Evolutionary conservation across 202 grass and related monocot genomes (phyloP), one percentile per base, ranked within the genome.

Genomic region (Zoysia matrella): DNA sequence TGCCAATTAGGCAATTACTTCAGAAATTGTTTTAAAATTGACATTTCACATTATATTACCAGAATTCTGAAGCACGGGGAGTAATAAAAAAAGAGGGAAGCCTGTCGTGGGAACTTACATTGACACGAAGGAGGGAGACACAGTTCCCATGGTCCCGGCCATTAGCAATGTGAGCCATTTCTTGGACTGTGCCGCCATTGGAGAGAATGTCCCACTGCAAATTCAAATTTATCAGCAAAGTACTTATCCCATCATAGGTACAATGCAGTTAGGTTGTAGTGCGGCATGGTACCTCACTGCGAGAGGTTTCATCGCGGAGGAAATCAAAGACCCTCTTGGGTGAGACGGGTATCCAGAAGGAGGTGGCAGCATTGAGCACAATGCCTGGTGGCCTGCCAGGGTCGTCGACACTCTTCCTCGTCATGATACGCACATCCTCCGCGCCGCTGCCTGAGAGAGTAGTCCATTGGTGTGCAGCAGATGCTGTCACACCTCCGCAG

Each of bases 391-490:
- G 22, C 22, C 22, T 22, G 22, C 22, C 22, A 22, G 22, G 22
- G 22, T 22, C 22, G 22, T 22, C 22, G 22, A 22, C 22, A 22
- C 22, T 22, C 22, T 22, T 22, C 22, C 22, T 22, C 22, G 22
- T 22, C 22, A 22, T 22, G 22, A 22, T 0, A 22, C 22, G 22
- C 22, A 22, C 22, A 22, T 22, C 22, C 22, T 22, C 22, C 22
- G 22, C 22, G 22, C 22, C 22, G 22, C 22, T 22, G 22, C 92
- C 92, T 2, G 95, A 98, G 45, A 98, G 56, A 3, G 95, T 94
- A 0, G 95, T 98, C 95, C 95, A 98, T 51, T 98, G 95, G 61
- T 94, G 92, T 2, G 92, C 85, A 0, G 85, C 91, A 4, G 95
- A 98, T 3, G 92, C 95, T 2, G 90, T 94, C 84, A 98, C 95